Conservation (phyloP, 345 rosid genomes). For the Eucalyptus decipiens region DNA sequence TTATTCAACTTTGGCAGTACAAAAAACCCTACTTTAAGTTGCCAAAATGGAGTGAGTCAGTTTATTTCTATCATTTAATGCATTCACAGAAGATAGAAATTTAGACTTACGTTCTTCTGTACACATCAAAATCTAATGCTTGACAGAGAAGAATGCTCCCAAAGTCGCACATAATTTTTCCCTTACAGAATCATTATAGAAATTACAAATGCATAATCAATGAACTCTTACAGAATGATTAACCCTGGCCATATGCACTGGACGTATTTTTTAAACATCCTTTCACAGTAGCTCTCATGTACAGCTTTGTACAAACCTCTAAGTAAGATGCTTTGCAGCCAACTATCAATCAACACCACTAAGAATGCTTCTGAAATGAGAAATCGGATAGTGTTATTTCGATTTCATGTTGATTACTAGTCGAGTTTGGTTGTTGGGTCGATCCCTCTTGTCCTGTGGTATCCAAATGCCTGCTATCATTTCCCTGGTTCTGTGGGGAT, state of each 20-base stretch:
- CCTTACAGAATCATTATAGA: neutral
- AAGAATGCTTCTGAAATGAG: conserved; percentile 4
- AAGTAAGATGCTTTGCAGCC: neutral
- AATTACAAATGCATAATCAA: neutral
- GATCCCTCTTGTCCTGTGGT: neutral
- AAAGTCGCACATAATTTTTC: neutral
- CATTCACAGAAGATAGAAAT: neutral
- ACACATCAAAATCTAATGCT: neutral
- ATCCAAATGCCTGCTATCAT: neutral
- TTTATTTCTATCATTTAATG: neutral
- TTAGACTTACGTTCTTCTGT: neutral
- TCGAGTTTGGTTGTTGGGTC: conserved; percentile 1
- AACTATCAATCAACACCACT: neutral
- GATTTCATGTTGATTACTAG: conserved; percentile 11
- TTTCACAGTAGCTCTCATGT: neutral
- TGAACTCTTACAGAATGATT: neutral
- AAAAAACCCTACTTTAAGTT: neutral
- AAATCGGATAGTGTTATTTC: conserved; percentile 6
- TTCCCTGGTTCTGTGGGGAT: neutral
- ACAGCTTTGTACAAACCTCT: neutral
- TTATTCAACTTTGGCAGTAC: neutral
- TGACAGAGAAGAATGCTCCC: neutral
- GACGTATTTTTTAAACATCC: neutral
- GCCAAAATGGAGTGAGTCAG: neutral
- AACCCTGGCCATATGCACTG: neutral